A percentile compares a stretch with the other conserved stretches of the same genome.
Evolutionary conservation across 805 yeast species (phyloP).

Genomic region (Lachancea meyersii): DNA sequence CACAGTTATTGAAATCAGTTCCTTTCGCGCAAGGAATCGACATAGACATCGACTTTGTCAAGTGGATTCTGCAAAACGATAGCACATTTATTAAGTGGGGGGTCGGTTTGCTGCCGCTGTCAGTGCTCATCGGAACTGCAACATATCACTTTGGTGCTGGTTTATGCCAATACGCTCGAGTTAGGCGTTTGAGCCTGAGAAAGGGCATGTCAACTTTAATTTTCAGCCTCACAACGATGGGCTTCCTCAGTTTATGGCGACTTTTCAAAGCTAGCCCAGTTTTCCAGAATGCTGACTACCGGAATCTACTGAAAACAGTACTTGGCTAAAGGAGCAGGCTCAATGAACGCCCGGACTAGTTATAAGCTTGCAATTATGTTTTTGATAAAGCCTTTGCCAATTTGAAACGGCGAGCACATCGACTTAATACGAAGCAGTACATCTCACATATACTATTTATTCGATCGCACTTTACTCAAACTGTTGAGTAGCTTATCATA

Average conservation of each 20-base stretch:
- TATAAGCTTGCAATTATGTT: too few species aligned
- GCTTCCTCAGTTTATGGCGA: constrained; percentile 18
- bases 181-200: constrained; percentile 16
- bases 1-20: constrained; percentile 17
- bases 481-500: constrained; percentile 67
- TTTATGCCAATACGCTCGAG: constrained; percentile 16
- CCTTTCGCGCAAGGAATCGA: constrained; percentile 15
- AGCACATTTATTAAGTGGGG: constrained; percentile 15
- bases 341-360: not conserved
- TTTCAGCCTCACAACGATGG: constrained; percentile 11
- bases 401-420: too few species aligned
- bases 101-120: constrained; percentile 21
- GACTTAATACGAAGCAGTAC: too few species aligned
- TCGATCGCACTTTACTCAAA: constrained; percentile 58
- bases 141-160: constrained; percentile 25
- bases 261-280: constrained; percentile 9
- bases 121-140: constrained; percentile 18
- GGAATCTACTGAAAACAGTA: constrained; percentile 1
- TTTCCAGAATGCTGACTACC: constrained; percentile 3
- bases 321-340: not conserved
- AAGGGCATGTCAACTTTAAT: constrained; percentile 18
- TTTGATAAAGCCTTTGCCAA: too few species aligned
- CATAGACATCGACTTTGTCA: constrained; percentile 20
- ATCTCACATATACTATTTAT: constrained; percentile 23
- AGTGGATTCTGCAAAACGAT: constrained; percentile 22